These are phyloP conservation scores for Geoglossum cookeanum DNA, from an alignment of 2,329 filamentous ascomycete species.

Conservation along the genomic window DNA sequence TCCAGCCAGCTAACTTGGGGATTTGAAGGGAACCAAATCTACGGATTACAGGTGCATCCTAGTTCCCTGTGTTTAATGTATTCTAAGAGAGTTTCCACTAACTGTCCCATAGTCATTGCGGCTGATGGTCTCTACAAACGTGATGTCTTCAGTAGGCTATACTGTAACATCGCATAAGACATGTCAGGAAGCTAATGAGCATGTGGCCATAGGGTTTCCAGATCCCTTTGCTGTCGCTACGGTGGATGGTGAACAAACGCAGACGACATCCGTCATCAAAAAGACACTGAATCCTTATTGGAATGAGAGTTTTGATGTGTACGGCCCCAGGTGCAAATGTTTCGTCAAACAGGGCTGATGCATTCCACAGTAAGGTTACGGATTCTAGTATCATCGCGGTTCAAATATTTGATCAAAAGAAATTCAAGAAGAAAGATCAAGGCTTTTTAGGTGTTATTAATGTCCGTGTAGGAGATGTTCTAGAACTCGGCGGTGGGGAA, in stretches of 20 bases:
- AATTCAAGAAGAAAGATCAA: slow-evolving; percentile 99
- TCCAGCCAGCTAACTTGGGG: neutral
- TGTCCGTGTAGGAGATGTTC: slow-evolving; percentile 81
- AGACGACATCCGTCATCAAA: slow-evolving; percentile 94
- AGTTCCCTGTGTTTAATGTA: slow-evolving; percentile 8
- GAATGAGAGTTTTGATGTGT: slow-evolving; percentile 99
- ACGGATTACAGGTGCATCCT: slow-evolving; percentile 65
- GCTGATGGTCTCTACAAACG: slow-evolving; percentile 97
- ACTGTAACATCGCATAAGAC: slow-evolving; percentile 5
- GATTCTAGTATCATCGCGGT: slow-evolving; percentile 95
- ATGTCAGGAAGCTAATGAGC: slow-evolving; percentile 8
- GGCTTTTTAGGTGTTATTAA: slow-evolving; percentile 97
- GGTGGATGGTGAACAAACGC: slow-evolving; percentile 92
- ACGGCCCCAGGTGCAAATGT: slow-evolving; percentile 20
- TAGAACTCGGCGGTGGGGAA: slow-evolving; percentile 80
- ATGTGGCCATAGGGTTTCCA: slow-evolving; percentile 52
- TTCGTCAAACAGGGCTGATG: neutral
- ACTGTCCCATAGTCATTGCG: slow-evolving; percentile 57
- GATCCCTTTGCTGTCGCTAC: slow-evolving; percentile 97
- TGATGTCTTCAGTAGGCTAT: slow-evolving; percentile 84
- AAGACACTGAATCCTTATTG: slow-evolving; percentile 98
- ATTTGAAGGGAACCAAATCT: slow-evolving; percentile 57
- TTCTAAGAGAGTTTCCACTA: neutral
- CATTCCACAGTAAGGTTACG: slow-evolving; percentile 49
- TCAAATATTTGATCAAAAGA: slow-evolving; percentile 98